These are phyloP conservation scores for Penicillium nucicola DNA, from an alignment of 495 filamentous ascomycete species.

Conservation along the genomic window DNA sequence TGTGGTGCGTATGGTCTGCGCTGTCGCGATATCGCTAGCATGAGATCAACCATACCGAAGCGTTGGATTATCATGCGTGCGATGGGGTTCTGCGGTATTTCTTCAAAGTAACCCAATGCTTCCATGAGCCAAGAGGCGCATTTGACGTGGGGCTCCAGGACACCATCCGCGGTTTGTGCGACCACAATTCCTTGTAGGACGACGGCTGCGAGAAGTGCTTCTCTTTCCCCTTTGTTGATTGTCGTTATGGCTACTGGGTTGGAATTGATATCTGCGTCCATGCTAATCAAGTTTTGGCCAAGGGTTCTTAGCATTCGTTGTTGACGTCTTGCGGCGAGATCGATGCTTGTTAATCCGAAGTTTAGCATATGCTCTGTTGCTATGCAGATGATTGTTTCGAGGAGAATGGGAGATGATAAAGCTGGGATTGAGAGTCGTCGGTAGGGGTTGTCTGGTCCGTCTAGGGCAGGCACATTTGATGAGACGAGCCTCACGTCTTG, in stretches of 20 bases:
- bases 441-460: slow-evolving; percentile 28
- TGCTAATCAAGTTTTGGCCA: slow-evolving; percentile 16
- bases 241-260: slow-evolving; percentile 1
- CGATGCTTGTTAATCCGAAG: slow-evolving; percentile 22
- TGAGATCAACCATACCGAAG: slow-evolving; percentile 28
- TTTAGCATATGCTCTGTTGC: slow-evolving; percentile 31
- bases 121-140: slow-evolving; percentile 28
- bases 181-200: slow-evolving; percentile 26
- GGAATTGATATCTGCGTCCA: slow-evolving; percentile 2
- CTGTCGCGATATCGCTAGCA: slow-evolving; percentile 28
- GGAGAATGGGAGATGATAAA: slow-evolving; percentile 21
- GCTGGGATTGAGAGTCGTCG: slow-evolving; percentile 25
- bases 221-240: slow-evolving; percentile 8
- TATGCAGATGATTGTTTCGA: slow-evolving; percentile 27
- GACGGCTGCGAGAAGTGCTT: slow-evolving; percentile 23
- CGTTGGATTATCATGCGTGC: slow-evolving; percentile 22
- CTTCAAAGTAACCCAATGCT: slow-evolving; percentile 14
- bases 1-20: slow-evolving; percentile 22
- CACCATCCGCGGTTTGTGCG: slow-evolving; percentile 23
- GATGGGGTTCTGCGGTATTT: slow-evolving; percentile 13
- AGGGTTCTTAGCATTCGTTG: slow-evolving; percentile 25
- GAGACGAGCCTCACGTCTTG: slow-evolving; percentile 26
- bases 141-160: slow-evolving; percentile 25
- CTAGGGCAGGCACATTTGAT: slow-evolving; percentile 25
- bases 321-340: slow-evolving; percentile 22